Evolutionary conservation across 108 stramenopile species (phyloP), one percentile per base, ranked within the genome.

Genomic region (Conticribra weissflogii): DNA sequence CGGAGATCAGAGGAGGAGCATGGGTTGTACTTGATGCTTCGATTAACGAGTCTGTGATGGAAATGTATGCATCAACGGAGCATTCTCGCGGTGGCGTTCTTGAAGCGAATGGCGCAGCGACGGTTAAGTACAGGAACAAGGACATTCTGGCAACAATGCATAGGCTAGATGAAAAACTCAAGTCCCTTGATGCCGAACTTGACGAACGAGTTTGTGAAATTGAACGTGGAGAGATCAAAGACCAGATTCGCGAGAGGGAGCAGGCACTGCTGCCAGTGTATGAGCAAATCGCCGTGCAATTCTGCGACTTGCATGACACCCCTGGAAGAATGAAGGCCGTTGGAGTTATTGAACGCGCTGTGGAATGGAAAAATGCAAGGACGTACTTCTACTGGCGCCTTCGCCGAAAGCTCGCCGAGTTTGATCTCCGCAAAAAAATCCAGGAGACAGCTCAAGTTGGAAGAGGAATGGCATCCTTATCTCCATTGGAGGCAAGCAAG

Each of bases 21-120:
- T 99, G 98, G 98, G 99, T 99, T 53, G 99, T 99, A 4, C 92
- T 99, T 21, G 99, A 99, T 92, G 86, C 96, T 23, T 98, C 98
- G 9, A 99, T 99, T 85, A 99, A 99, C 81, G 75, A 95, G 7
- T 76, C 85, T 46, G 93, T 95, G 22, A 99, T 99, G 99, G 97
- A 98, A 83, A 97, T 98, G 97, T 98, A 98, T 82, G 96, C 96
- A 23, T 83, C 96, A 36, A 55, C 83, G 15, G 81, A 80, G 24
- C 87, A 71, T 23, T 95, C 96, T 3, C 83, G 97, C 23, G 98
- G 98, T 46, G 98, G 98, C 27, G 97, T 99, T 25, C 85, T 99
- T 28, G 99, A 99, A 74, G 96, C 99, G 1, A 96, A 97, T 60
- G 99, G 98, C 29, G 96, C 96, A 24, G 98, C 97, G 17, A 84